Evolutionary conservation across 768 basidiomycete genomes (phyloP), one percentile per base, ranked within the genome.

Genomic region (Lactarius trivialis): DNA sequence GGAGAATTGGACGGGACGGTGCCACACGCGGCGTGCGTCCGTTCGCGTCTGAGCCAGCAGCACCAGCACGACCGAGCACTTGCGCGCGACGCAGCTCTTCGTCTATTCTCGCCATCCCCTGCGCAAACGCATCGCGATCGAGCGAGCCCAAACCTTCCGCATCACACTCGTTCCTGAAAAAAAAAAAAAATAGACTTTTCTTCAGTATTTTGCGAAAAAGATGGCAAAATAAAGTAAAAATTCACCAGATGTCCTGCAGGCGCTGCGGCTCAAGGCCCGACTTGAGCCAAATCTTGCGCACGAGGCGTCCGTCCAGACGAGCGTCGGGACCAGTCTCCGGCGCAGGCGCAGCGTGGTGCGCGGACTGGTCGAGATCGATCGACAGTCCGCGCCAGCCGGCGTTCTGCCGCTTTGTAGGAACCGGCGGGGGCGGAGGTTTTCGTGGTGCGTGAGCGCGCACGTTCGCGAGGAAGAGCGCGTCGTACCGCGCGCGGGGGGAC

Each of bases 41-140:
- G 28, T 24, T 41, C 17, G 39, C 14, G 37, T 39, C 17, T 50
- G 49, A 61, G 9, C 60, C 26, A 33, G 55, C 33, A 5, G 51
- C 26, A 5, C 55, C 5, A 24, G 62, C 28, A 1, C 63, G 62
- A 49, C 63, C 65, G 28, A 64, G 58, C 4, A 64, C 26, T 12
- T 85, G 81, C 4, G 79, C 77, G 30, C 81, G 79, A 19, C 85
- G 75, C 17, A 91, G 80, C 63, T 89, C 88, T 70, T 88, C 87
- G 69, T 91, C 89, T 30, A 91, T 86, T 36, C 82, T 79, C 85
- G 86, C 88, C 86, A 89, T 89, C 57, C 88, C 89, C 61, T 77
- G 79, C 51, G 82, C 79, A 67, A 91, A 91, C 19, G 74, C 74
- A 19, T 88, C 85, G 2, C 81, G 74, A 63, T 83, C 80, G 7